Evolutionary conservation across 345 rosid species (phyloP).

Genomic region (Rhodomyrtus tomentosa): DNA sequence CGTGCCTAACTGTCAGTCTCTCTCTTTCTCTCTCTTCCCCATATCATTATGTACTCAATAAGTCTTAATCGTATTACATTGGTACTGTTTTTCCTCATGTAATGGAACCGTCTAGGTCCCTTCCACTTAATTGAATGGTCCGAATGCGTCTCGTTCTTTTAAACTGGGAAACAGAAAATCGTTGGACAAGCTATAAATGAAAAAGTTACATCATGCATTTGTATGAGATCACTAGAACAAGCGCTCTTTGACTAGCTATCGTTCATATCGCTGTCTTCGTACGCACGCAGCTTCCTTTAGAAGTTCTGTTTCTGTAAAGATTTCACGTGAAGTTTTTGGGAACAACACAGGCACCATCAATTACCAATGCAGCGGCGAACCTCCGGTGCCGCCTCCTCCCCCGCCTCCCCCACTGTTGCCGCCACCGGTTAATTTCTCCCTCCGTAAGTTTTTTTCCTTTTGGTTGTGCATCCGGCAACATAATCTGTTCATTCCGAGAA

Average conservation of each 20-base stretch:
- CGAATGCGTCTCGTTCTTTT: not conserved
- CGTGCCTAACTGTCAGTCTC: slow-evolving; percentile 35
- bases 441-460: not conserved
- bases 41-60: too few species aligned
- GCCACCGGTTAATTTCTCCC: not conserved
- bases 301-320: not conserved
- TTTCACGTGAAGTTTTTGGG: not conserved
- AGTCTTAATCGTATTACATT: too few species aligned
- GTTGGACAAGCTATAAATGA: not conserved
- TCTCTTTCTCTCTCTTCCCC: not conserved
- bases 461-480: not conserved
- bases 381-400: slow-evolving; percentile 17
- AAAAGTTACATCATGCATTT: not conserved
- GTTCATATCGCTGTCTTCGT: too few species aligned
- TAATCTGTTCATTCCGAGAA: not conserved
- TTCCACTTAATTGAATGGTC: not conserved
- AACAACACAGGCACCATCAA: slow-evolving; percentile 24
- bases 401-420: not conserved
- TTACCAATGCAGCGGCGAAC: slow-evolving; percentile 18
- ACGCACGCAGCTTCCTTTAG: not conserved
- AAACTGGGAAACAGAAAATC: not conserved
- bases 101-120: not conserved
- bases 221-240: not conserved
- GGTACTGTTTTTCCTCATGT: too few species aligned
- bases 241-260: not conserved